Conservation (phyloP, 2,329 filamentous ascomycete species). For the Chaetothyriales sp. region DNA sequence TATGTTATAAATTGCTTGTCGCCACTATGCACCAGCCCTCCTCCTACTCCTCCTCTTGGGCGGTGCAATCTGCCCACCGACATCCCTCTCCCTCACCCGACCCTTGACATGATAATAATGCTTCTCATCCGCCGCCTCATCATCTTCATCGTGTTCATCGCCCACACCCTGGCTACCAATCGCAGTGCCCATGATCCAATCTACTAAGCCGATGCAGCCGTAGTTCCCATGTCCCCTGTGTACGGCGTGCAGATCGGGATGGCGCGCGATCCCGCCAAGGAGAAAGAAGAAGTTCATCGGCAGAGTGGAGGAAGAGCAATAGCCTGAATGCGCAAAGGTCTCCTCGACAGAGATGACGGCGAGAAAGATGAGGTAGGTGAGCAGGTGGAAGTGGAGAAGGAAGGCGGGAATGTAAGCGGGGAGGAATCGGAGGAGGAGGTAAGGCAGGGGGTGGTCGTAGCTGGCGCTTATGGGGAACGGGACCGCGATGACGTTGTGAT, state of each 20-base stretch:
- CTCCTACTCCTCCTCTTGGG: slow-evolving; percentile 3
- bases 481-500: slow-evolving; percentile 36
- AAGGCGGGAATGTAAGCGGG: slow-evolving; percentile 45
- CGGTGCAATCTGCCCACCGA: slow-evolving; percentile 3
- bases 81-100: slow-evolving; percentile 8
- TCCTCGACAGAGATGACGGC: slow-evolving; percentile 45
- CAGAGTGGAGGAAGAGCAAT: slow-evolving; percentile 40
- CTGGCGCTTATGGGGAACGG: slow-evolving; percentile 45
- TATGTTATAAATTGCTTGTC: not conserved
- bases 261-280: slow-evolving; percentile 43
- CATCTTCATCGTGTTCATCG: slow-evolving; percentile 35
- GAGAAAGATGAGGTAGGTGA: slow-evolving; percentile 45
- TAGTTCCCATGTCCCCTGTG: slow-evolving; percentile 33
- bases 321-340: slow-evolving; percentile 47
- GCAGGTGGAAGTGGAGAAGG: slow-evolving; percentile 45
- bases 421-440: slow-evolving; percentile 41
- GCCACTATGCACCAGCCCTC: not conserved
- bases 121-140: slow-evolving; percentile 23
- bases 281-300: not conserved
- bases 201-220: slow-evolving; percentile 32
- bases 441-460: slow-evolving; percentile 47
- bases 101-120: slow-evolving; percentile 12
- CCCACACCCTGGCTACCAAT: slow-evolving; percentile 18
- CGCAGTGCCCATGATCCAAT: slow-evolving; percentile 31
- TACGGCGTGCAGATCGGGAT: slow-evolving; percentile 42